Evolutionary conservation across 2,329 filamentous ascomycete species (phyloP), one percentile per base, ranked within the genome.

Genomic region (Penicillium decumbens): DNA sequence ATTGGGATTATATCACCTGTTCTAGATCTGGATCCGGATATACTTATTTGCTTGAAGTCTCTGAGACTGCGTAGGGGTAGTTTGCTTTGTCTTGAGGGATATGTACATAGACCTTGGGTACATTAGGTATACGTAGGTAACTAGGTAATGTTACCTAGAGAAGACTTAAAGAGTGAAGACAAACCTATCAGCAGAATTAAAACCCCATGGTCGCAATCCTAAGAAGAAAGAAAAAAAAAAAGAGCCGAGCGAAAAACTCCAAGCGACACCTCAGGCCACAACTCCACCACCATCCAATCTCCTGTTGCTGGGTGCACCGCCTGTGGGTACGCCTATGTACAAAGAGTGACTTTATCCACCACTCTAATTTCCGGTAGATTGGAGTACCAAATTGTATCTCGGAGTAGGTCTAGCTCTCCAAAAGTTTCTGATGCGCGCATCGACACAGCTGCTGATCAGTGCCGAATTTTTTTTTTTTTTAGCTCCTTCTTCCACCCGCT

Each of bases 371-470:
- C 15, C 25, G 9, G 8, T 3, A 27, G 32, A 13, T 23, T 9
- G 28, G 53, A 42, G 55, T 59, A 57, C 32, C 39, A 1, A 7
- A 8, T 18, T 5, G 54, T 58, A 54, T 33, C 37, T 40, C 4
- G 15, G 47, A 27, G 56, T 58, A 53, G 43, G 45, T 29, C 40
- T 30, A 57, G 50, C 53, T 55, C 46, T 48, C 50, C 50, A 25
- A 24, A 10, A 27, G 25, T 39, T 50, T 47, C 41, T 47, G 38
- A 50, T 51, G 53, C 41, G 48, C 49, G 54, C 52, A 57, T 59
- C 49, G 49, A 56, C 15, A 18, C 24, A 50, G 42, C 42, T 49
- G 49, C 48, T 55, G 52, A 58, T 57, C 51, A 43, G 50, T 51
- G 27, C 45, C 54, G 38, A 43, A 41, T 44, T 50, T 51, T 56